A percentile compares a stretch with the other conserved stretches of the same genome.
Conservation (phyloP, 768 basidiomycete genomes). For the Lactarius sp. region DNA sequence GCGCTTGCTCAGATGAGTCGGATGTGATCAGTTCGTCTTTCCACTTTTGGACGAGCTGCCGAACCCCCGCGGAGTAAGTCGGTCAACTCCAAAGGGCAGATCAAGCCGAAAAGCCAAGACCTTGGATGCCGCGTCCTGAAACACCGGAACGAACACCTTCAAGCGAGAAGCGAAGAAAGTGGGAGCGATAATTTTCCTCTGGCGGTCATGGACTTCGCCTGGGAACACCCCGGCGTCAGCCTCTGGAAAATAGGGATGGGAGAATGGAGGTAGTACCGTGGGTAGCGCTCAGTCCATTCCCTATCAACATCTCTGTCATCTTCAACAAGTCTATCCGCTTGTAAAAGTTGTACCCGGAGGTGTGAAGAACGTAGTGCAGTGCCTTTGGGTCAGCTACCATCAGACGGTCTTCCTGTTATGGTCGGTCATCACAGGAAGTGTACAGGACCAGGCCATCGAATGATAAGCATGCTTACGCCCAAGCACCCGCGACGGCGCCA, state of each 20-base stretch:
- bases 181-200: constrained; percentile 28
- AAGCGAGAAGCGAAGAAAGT: constrained; percentile 27
- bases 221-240: background rate
- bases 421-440: background rate
- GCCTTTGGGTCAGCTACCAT: constrained; percentile 23
- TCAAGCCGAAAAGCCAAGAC: constrained; percentile 5
- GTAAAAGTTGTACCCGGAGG: constrained; percentile 29
- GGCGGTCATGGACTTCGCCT: constrained; percentile 27
- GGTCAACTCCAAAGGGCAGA: background rate
- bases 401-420: constrained; percentile 3
- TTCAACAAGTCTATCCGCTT: constrained; percentile 20
- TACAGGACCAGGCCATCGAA: background rate
- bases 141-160: constrained; percentile 27
- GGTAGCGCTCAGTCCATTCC: constrained; percentile 20
- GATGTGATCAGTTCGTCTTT: constrained; percentile 23
- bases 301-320: constrained; percentile 25
- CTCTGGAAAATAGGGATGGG: background rate
- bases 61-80: background rate
- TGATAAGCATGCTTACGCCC: constrained; percentile 18
- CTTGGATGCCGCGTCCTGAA: constrained; percentile 25
- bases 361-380: constrained; percentile 31
- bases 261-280: constrained; percentile 19
- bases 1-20: background rate
- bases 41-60: constrained; percentile 29
- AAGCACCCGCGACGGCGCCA: constrained; percentile 23